Percentiles rank a stretch among this genome's conserved stretches.
These are phyloP conservation scores for Talaromyces rugulosus DNA, from an alignment of 2,329 filamentous ascomycete genomes.

Conservation along the genomic window DNA sequence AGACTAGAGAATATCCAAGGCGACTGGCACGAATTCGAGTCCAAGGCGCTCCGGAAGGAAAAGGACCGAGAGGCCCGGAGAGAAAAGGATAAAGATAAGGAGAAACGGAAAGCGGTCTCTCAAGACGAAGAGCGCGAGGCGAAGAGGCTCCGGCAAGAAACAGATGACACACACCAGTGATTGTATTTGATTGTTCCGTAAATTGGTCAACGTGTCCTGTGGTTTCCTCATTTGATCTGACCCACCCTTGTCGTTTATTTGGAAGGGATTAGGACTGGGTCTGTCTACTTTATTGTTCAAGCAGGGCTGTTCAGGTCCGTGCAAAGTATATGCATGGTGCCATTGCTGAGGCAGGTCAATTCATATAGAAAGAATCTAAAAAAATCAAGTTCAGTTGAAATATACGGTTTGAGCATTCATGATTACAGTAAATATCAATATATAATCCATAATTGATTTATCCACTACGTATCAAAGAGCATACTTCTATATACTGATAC, in stretches of 20 bases:
- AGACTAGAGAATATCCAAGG: slow-evolving; percentile 77
- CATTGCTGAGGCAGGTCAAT: background rate
- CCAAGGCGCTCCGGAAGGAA: slow-evolving; percentile 87
- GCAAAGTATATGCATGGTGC: too few species aligned
- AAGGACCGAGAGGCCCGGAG: slow-evolving; percentile 59
- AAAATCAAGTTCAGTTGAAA: background rate
- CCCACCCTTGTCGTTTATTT: background rate
- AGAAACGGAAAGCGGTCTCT: slow-evolving; percentile 44
- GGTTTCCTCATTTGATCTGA: too few species aligned
- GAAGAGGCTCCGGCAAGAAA: slow-evolving; percentile 34
- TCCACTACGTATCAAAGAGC: background rate
- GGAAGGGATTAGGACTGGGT: background rate
- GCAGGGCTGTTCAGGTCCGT: too few species aligned
- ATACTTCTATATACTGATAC: background rate
- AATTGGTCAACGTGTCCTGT: background rate
- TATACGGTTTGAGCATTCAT: background rate
- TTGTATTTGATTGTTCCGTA: background rate
- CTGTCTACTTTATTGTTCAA: too few species aligned
- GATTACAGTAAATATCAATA: background rate
- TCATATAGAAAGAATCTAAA: background rate
- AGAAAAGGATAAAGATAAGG: slow-evolving; percentile 49
- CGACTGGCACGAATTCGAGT: slow-evolving; percentile 99
- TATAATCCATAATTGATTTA: background rate
- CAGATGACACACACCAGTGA: slow-evolving; percentile 10
- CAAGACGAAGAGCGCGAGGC: slow-evolving; percentile 34